phyloP scores from a whole-genome alignment of 179 eudicot genomes.

The Corrigiola litoralis region DNA sequence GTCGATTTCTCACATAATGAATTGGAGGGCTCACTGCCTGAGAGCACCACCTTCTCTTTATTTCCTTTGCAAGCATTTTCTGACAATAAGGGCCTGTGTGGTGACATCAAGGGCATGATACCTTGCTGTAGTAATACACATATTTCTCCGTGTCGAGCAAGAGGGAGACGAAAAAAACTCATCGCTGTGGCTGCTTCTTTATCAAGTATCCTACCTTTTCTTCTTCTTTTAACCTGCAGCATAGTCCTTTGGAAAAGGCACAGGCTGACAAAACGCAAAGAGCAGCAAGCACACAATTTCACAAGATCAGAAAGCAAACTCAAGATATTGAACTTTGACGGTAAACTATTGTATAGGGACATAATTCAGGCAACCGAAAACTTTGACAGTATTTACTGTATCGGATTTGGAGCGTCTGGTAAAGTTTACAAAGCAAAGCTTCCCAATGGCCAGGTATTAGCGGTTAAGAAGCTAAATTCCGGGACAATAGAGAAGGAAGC shows the following conservation, averaged over 20 bases:
- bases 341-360: constrained; percentile 9
- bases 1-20: constrained; percentile 22
- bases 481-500: constrained; percentile 7
- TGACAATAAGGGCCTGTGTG: constrained; percentile 9
- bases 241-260: background rate
- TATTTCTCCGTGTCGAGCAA: background rate
- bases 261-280: background rate
- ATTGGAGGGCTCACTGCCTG: constrained; percentile 24
- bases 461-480: constrained; percentile 29
- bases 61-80: background rate
- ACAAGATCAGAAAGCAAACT: background rate
- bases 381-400: constrained; percentile 2
- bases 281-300: background rate
- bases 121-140: constrained; percentile 2
- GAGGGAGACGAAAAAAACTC: background rate
- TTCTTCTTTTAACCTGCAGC: constrained; percentile 4
- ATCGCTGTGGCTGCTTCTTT: background rate
- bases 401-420: constrained; percentile 7
- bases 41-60: constrained; percentile 12
- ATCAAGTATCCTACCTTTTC: background rate
- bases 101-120: constrained; percentile 9
- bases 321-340: constrained; percentile 4
- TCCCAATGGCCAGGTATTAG: constrained; percentile 20
- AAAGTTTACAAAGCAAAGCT: constrained; percentile 10
- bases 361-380: background rate